Conservation (phyloP, 495 filamentous ascomycete species). For the Astrothelium macrocarpum region DNA sequence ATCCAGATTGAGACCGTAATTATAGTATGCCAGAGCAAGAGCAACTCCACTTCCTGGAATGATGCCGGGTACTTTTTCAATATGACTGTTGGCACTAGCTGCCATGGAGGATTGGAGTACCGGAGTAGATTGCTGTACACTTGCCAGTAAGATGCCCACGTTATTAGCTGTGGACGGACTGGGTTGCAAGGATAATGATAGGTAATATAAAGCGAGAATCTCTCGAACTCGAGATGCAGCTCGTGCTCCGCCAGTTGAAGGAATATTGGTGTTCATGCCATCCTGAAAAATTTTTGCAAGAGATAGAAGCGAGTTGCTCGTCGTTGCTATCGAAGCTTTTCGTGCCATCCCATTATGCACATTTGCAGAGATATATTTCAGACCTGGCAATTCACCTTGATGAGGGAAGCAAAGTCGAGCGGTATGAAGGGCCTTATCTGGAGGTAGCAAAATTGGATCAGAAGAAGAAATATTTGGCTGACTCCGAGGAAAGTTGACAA, state of each 20-base stretch:
- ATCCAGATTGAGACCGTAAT: conserved; percentile 83
- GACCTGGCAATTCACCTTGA: conserved; percentile 72
- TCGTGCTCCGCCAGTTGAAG: conserved; percentile 46
- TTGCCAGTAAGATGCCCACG: conserved; percentile 90
- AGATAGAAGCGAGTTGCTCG: conserved; percentile 90
- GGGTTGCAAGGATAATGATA: conserved; percentile 87
- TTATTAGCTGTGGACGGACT: conserved; percentile 98
- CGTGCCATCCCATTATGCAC: conserved; percentile 49
- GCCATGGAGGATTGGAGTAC: conserved; percentile 1
- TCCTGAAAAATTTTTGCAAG: conserved; percentile 98
- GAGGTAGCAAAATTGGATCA: conserved; percentile 68
- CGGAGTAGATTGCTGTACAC: conserved; percentile 66
- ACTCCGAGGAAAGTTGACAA: conserved; percentile 17
- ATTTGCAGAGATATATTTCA: conserved; percentile 55
- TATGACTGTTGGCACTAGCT: conserved; percentile 28
- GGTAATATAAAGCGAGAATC: conserved; percentile 90
- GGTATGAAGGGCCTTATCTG: conserved; percentile 75
- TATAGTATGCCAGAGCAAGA: conserved; percentile 86
- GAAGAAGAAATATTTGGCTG: conserved; percentile 22
- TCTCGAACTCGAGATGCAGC: conserved; percentile 74
- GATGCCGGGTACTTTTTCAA: conserved; percentile 60
- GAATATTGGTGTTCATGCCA: conserved; percentile 75
- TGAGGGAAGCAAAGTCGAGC: conserved; percentile 73
- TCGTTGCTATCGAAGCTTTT: conserved; percentile 81
- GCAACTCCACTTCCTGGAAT: conserved; percentile 77